Percentiles rank a stretch among this genome's conserved stretches.
Conservation (phyloP, 305 asterid species). For the Coffea humblotiana region DNA sequence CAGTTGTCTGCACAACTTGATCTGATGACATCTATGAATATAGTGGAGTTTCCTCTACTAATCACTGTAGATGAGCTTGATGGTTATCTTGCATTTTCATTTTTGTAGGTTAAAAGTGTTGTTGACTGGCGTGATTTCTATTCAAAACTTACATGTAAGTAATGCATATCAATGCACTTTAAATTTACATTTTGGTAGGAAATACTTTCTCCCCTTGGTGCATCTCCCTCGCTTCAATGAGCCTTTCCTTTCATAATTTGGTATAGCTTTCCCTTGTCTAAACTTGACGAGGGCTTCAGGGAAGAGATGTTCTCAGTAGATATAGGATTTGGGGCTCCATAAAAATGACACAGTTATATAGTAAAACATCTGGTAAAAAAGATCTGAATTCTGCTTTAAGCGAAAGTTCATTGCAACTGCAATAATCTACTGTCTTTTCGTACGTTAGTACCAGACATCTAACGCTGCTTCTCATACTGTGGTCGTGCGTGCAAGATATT, state of each 20-base stretch:
- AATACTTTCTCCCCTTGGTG: not conserved
- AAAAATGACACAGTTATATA: not conserved
- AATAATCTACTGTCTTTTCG: not conserved
- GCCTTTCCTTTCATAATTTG: no score
- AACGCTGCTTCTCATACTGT: not conserved
- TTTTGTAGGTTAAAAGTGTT: slow-evolving; percentile 68
- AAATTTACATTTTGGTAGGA: not conserved
- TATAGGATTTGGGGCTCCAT: no score
- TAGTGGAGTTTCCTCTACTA: not conserved
- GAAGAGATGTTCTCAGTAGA: no score
- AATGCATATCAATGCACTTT: slow-evolving; percentile 1
- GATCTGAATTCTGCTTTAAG: not conserved
- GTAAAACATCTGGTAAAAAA: not conserved
- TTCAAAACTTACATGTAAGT: slow-evolving; percentile 66
- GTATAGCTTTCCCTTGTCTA: no score
- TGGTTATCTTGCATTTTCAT: slow-evolving; percentile 10
- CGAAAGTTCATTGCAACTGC: not conserved
- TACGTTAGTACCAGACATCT: not conserved
- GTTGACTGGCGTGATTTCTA: slow-evolving; percentile 93
- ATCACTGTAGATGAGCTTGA: not conserved
- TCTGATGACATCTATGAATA: not conserved
- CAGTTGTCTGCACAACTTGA: not conserved
- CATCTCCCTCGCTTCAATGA: no score
- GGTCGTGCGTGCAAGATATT: not conserved
- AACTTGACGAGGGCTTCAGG: no score